A percentile compares a stretch with the other conserved stretches of the same genome.
These are phyloP conservation scores for Phytophthora litchii DNA, from an alignment of 352 stramenopile species.

Conservation along the genomic window DNA sequence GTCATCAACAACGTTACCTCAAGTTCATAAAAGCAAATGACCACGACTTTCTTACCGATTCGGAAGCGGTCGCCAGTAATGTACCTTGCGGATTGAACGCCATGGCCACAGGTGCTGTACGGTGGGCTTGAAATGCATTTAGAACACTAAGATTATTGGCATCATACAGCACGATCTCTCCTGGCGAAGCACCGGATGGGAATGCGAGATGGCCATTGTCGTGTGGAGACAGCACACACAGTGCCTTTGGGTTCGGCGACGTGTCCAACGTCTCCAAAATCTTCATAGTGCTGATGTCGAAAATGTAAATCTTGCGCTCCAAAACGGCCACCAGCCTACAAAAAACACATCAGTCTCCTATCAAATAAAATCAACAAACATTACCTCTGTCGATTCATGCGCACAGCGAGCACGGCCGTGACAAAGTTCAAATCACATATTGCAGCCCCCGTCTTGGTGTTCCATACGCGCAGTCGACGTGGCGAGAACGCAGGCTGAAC, in stretches of 20 bases:
- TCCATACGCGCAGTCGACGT: slow-evolving; percentile 90
- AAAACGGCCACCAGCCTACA: slow-evolving; percentile 81
- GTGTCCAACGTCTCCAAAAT: slow-evolving; percentile 92
- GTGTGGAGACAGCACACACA: slow-evolving; percentile 86
- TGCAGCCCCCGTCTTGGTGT: slow-evolving; percentile 89
- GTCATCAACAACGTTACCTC: slow-evolving; percentile 1
- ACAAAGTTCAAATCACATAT: slow-evolving; percentile 95
- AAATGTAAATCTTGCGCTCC: slow-evolving; percentile 92
- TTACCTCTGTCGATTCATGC: slow-evolving; percentile 91
- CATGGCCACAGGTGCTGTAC: slow-evolving; percentile 86
- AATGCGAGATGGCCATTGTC: slow-evolving; percentile 89
- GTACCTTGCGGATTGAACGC: slow-evolving; percentile 88
- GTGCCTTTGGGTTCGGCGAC: slow-evolving; percentile 83
- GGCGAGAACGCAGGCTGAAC: slow-evolving; percentile 90
- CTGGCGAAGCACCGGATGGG: slow-evolving; percentile 75
- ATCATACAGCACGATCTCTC: slow-evolving; percentile 93
- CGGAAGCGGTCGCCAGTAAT: slow-evolving; percentile 89
- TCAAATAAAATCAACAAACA: not conserved
- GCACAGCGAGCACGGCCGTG: slow-evolving; percentile 88
- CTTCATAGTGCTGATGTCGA: slow-evolving; percentile 95
- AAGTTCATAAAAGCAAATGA: not conserved
- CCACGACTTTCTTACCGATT: slow-evolving; percentile 64
- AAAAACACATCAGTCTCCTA: slow-evolving; percentile 7
- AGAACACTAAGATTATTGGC: slow-evolving; percentile 92
- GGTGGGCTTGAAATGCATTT: slow-evolving; percentile 91